Evolutionary conservation across 495 filamentous ascomycete species (phyloP), one percentile per base, ranked within the genome.

Genomic region (Xeromyces bisporus): DNA sequence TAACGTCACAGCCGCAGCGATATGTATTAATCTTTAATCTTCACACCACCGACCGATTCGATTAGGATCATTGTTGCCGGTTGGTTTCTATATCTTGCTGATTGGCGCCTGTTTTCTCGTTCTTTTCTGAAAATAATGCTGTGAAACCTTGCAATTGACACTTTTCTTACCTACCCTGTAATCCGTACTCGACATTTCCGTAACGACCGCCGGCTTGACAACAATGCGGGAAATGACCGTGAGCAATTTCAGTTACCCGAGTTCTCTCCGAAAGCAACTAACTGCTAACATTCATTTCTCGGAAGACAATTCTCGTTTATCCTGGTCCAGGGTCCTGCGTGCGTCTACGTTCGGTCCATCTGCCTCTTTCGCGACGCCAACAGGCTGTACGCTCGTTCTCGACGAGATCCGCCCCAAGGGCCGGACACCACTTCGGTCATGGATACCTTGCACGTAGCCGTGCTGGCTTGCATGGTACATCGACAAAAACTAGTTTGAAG

Each of bases 171-270:
- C 33, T 33, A 38, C 41, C 34, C 32, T 3, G 14, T 29, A 44
- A 41, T 51, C 51, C 37, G 36, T 40, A 46, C 29, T 47, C 45
- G 44, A 39, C 52, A 38, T 41, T 49, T 41, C 21, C n/a, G 46
- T 44, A 23, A 20, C 28, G 16, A 42, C 26, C 13, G 26, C 35
- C 29, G 23, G 47, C 20, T 33, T 35, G 33, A 21, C 42, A 33
- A 43, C 36, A 23, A 54, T 58, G 57, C 53, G 46, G 36, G 38
- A 48, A 42, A 37, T 47, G 40, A 47, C 47, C 23, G 57, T 61
- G 48, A 38, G 51, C 35, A 32, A 20, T 25, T 12, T 24, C 34
- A 35, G 16, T 29, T 29, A 15, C 17, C 15, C 16, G 4, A 27
- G n/a, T 11, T n/a, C n/a, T n/a, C n/a, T n/a, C n/a, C n/a, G n/a